Conservation (phyloP, 2,329 filamentous ascomycete species). For the Nigrospora oryzae region DNA sequence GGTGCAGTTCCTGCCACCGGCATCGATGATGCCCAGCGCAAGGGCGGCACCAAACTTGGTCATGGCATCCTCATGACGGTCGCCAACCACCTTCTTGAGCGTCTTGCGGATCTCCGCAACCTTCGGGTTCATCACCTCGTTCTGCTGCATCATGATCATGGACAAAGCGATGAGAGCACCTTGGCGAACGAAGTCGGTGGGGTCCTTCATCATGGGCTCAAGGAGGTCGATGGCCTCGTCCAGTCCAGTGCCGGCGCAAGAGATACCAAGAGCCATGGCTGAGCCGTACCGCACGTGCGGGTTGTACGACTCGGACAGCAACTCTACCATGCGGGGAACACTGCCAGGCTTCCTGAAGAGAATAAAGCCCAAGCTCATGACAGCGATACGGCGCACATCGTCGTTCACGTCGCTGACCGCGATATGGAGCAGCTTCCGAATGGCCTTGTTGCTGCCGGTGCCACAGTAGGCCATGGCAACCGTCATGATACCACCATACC, state of each 20-base stretch:
- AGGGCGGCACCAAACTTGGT: slow-evolving; percentile 96
- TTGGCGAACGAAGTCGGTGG: slow-evolving; percentile 95
- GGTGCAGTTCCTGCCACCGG: slow-evolving; percentile 95
- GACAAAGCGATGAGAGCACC: slow-evolving; percentile 87
- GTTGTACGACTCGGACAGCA: slow-evolving; percentile 97
- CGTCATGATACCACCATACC: slow-evolving; percentile 98
- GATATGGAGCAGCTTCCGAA: slow-evolving; percentile 88
- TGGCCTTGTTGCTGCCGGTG: slow-evolving; percentile 96
- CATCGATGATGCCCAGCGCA: slow-evolving; percentile 93
- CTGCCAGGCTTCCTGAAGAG: slow-evolving; percentile 96
- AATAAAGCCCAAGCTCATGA: slow-evolving; percentile 97
- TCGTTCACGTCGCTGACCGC: slow-evolving; percentile 98
- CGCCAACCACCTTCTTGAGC: slow-evolving; percentile 85
- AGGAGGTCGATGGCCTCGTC: slow-evolving; percentile 94
- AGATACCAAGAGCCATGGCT: slow-evolving; percentile 96
- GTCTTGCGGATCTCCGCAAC: slow-evolving; percentile 85
- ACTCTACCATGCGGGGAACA: slow-evolving; percentile 96
- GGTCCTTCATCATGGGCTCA: slow-evolving; percentile 99
- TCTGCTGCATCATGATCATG: slow-evolving; percentile 99
- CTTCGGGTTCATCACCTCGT: slow-evolving; percentile 97
- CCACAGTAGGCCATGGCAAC: slow-evolving; percentile 96
- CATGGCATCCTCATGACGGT: slow-evolving; percentile 98
- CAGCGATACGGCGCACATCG: slow-evolving; percentile 89
- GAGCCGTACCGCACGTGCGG: slow-evolving; percentile 96
- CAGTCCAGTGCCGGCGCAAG: slow-evolving; percentile 90